Evolutionary conservation across 225 moss, liverwort and hornwort genomes (phyloP), one percentile per base, ranked within the genome.

Genomic region (Straminergon stramineum): DNA sequence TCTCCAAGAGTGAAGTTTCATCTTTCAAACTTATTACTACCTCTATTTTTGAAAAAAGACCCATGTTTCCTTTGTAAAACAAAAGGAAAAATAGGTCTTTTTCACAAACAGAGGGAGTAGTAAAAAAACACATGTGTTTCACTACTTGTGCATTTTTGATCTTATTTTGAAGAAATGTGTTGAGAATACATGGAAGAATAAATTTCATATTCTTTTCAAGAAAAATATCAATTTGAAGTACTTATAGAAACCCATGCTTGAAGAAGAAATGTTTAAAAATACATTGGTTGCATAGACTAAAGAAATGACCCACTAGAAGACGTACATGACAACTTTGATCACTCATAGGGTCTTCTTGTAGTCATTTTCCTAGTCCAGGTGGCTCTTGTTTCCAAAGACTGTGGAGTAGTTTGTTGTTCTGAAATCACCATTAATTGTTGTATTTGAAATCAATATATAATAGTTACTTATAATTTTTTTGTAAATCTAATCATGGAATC

Each of bases 351-450:
- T 2, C 37, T 35, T 68, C 20, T 35, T 12, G 6, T 21, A 22
- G 19, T n/a, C n/a, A n/a, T 69, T 69, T 37, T 4, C 13, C 22
- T 22, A 22, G 4, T 22, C 7, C 4, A 13, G 2, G 1, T 23
- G 23, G 13, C 13, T 7, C 4, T 37, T 23, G 2, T n/a, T n/a
- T n/a, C 7, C 0, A n/a, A 1, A 2, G n/a, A 23, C 0, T 1
- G 2, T 2, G 0, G 4, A 69, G 13, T 0, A 2, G 0, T 68
- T 68, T 5, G 2, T 37, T n/a, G 1, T n/a, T 69, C 69, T 2
- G 7, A n/a, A 69, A 69, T 69, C 23, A 13, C n/a, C 7, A 7
- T 13, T 68, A 37, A n/a, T 2, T 37, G 11, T n/a, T 21, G 21
- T 21, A 37, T 67, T 22, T 21, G 37, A 37, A 68, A 37, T 37